phyloP scores from a whole-genome alignment of 768 basidiomycete genomes.

The Phlegmacium glaucopus region DNA sequence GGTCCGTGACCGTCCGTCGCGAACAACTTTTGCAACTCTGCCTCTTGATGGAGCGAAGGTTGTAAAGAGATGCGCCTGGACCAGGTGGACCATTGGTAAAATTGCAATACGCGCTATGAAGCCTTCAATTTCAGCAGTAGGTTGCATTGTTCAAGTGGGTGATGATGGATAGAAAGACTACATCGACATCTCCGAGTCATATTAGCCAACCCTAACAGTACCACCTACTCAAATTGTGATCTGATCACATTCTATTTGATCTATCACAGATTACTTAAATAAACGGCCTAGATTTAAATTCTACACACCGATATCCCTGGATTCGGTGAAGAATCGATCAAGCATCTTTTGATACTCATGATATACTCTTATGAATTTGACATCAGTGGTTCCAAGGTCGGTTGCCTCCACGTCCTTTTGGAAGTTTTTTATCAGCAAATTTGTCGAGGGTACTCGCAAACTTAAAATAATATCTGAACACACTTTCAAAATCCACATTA shows the following conservation, averaged over 20 bases:
- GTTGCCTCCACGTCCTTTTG: too few species aligned
- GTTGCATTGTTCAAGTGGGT: slow-evolving; percentile 7
- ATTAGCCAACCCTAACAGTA: not conserved
- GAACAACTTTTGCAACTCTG: slow-evolving; percentile 50
- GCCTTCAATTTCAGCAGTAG: slow-evolving; percentile 18
- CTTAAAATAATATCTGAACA: too few species aligned
- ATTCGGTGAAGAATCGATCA: too few species aligned
- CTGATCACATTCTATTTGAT: not conserved
- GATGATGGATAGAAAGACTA: not conserved
- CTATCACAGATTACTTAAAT: too few species aligned
- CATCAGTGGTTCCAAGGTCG: too few species aligned
- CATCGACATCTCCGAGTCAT: not conserved
- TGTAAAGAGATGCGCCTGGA: slow-evolving; percentile 39
- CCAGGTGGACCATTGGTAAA: slow-evolving; percentile 15
- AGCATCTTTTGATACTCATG: too few species aligned
- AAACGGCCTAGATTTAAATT: too few species aligned
- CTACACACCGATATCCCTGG: too few species aligned
- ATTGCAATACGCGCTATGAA: slow-evolving; percentile 20
- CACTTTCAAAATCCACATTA: too few species aligned
- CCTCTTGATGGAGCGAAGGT: slow-evolving; percentile 56
- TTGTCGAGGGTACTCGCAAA: too few species aligned
- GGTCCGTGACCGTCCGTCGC: slow-evolving; percentile 54
- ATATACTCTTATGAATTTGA: too few species aligned
- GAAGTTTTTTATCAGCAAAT: too few species aligned
- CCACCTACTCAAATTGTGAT: not conserved